Conservation (phyloP, 352 stramenopile species). For the Phytophthora melonis region DNA sequence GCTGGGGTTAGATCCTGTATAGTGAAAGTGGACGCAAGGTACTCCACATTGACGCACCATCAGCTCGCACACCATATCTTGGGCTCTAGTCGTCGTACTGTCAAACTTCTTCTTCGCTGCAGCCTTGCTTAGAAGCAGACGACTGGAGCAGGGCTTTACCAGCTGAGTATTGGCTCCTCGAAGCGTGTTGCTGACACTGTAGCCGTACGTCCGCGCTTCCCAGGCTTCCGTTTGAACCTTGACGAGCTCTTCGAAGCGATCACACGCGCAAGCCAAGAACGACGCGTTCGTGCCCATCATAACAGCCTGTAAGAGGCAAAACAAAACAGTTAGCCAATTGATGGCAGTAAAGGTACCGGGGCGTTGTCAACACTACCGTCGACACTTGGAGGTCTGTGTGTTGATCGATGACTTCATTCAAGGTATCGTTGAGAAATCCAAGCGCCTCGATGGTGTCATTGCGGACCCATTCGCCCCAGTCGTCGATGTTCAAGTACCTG, state of each 20-base stretch:
- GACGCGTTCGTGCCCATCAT: conserved; percentile 81
- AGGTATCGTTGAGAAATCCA: conserved; percentile 68
- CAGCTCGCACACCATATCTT: conserved; percentile 87
- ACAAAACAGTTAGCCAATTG: too few relatives aligned
- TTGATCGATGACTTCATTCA: conserved; percentile 84
- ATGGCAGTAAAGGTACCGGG: background rate
- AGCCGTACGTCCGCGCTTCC: conserved; percentile 75
- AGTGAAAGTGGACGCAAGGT: background rate
- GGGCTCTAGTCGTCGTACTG: conserved; percentile 77
- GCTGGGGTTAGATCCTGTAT: background rate
- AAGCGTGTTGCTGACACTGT: conserved; percentile 76
- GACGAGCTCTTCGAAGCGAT: conserved; percentile 71
- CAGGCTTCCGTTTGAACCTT: conserved; percentile 74
- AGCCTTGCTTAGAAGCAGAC: conserved; percentile 63
- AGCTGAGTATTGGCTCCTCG: conserved; percentile 44
- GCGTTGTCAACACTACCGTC: conserved; percentile 48
- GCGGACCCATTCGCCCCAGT: conserved; percentile 79
- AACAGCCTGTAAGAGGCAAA: conserved; percentile 46
- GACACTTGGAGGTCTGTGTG: conserved; percentile 78
- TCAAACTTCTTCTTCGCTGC: conserved; percentile 86
- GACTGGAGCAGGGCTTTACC: conserved; percentile 61
- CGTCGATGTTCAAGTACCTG: conserved; percentile 81
- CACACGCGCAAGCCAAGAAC: conserved; percentile 73
- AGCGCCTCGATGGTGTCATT: conserved; percentile 84
- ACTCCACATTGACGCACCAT: conserved; percentile 54